Conservation (phyloP, 202 grass and related monocot species). For the Setaria italica region DNA sequence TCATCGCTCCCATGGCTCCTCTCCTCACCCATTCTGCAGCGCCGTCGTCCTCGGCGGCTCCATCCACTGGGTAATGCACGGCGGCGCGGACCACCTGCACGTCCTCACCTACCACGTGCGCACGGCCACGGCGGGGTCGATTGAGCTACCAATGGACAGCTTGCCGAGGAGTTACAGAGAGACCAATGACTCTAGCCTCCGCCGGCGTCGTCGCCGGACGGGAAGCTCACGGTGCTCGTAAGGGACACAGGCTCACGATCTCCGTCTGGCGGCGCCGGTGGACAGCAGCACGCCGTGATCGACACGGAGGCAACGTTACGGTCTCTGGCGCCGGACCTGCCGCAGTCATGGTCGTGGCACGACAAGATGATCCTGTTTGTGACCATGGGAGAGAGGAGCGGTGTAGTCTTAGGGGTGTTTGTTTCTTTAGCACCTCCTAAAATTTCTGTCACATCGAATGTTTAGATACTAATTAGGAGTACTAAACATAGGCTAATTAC, state of each 20-base stretch:
- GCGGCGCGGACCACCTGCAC: neutral
- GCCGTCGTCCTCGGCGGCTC: neutral
- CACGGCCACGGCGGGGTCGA: neutral
- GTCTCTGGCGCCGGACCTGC: neutral
- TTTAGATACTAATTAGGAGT: too few relatives aligned
- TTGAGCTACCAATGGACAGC: neutral
- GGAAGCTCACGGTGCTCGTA: neutral
- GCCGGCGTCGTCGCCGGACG: neutral
- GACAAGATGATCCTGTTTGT: neutral
- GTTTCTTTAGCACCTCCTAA: too few relatives aligned
- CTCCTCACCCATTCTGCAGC: neutral
- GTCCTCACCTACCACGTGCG: neutral
- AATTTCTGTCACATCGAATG: too few relatives aligned
- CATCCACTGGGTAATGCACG: neutral
- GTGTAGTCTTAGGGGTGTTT: too few relatives aligned
- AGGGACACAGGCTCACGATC: neutral
- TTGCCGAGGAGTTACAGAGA: neutral
- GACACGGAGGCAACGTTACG: neutral
- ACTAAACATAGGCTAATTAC: too few relatives aligned
- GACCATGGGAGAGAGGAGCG: neutral
- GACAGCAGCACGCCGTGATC: neutral
- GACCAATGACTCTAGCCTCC: accelerated
- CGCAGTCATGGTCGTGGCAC: neutral
- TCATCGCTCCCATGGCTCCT: neutral
- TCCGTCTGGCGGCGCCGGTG: neutral